Evolutionary conservation across 1,284 basidiomycete genomes (phyloP).

Genomic region (Cryptococcus jaspeensis): DNA sequence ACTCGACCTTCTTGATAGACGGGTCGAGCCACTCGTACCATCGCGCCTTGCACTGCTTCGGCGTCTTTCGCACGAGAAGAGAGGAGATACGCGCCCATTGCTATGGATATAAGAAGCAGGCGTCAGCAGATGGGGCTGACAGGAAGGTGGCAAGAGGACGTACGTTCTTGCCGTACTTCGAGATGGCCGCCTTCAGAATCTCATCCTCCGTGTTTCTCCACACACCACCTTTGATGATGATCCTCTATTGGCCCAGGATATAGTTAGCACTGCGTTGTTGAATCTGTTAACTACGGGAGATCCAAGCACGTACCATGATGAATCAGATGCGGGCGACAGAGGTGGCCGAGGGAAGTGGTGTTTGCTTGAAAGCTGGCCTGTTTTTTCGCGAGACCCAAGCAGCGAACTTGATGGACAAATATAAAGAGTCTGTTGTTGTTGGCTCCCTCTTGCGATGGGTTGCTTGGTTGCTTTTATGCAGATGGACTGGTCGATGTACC

Average conservation of each 20-base stretch:
- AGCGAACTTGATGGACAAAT: too few relatives aligned
- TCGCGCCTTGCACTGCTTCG: constrained; percentile 96
- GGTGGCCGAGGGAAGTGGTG: not conserved
- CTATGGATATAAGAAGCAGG: constrained; percentile 19
- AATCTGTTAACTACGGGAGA: too few relatives aligned
- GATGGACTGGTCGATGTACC: too few relatives aligned
- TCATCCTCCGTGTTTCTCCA: constrained; percentile 72
- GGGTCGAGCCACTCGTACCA: constrained; percentile 99
- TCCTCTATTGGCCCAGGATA: constrained; percentile 52
- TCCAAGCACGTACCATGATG: not conserved
- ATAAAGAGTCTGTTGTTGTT: too few relatives aligned
- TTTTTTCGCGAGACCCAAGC: too few relatives aligned
- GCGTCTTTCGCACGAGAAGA: constrained; percentile 94
- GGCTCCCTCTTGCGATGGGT: too few relatives aligned
- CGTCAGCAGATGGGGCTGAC: not conserved
- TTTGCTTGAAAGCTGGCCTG: not conserved
- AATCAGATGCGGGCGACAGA: too few relatives aligned
- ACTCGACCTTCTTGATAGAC: constrained; percentile 99
- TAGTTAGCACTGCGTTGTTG: too few relatives aligned
- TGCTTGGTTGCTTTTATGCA: too few relatives aligned
- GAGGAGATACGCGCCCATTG: constrained; percentile 95
- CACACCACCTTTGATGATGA: constrained; percentile 89
- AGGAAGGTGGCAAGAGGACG: constrained; percentile 24
- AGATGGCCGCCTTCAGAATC: constrained; percentile 94
- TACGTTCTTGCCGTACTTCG: constrained; percentile 95